Base-by-base conservation (phyloP, 352 stramenopile species). In the Phytophthora pisi region DNA sequence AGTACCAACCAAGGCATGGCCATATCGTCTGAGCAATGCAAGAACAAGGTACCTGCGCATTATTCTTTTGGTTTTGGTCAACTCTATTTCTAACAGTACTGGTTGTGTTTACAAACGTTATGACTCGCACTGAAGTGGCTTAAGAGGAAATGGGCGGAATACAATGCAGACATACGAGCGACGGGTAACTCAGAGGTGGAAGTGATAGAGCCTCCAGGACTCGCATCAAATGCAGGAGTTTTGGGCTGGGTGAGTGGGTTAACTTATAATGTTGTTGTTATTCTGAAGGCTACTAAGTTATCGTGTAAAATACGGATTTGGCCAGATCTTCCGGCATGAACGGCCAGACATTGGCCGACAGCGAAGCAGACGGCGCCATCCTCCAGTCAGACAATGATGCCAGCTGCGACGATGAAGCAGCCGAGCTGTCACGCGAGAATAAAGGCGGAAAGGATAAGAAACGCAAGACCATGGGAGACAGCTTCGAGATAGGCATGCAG, bases 401-500 rank as follows among this genome's bases (percentile, higher is more conserved):
- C 45, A 3, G 56, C 20, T 38, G 36, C 36, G 36, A 43, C 0
- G 36, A 43, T 43, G 36, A 43, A 43, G 36, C 36, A 43, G 36
- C 36, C 10, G 36, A 43, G 36, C 36, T 18, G 36, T 43, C 36
- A 18, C 36, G 36, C 36, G 36, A 43, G 36, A 43, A 43, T 18
- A 43, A 43, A 43, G 36, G 36, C 36, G 36, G 36, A 43, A 43
- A 43, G 36, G 36, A 43, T 18, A 56, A 55, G 11, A 55, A 42
- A 11, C 43, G 45, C 2, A 63, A 63, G n/a, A 50, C 56, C 18
- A 54, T 63, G 11, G 45, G 18, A 10, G 45, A 50, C 30, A 55
- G 28, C 9, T 56, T 63, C 24, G 56, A 63, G 13, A 50, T 55
- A 11, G 31, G 45, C 13, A 63, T 56, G 56, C 56, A 56, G 15